A percentile compares a stretch with the other conserved stretches of the same genome.
These are phyloP conservation scores for Ascobolus immersus DNA, from an alignment of 495 filamentous ascomycete species.

Conservation along the genomic window DNA sequence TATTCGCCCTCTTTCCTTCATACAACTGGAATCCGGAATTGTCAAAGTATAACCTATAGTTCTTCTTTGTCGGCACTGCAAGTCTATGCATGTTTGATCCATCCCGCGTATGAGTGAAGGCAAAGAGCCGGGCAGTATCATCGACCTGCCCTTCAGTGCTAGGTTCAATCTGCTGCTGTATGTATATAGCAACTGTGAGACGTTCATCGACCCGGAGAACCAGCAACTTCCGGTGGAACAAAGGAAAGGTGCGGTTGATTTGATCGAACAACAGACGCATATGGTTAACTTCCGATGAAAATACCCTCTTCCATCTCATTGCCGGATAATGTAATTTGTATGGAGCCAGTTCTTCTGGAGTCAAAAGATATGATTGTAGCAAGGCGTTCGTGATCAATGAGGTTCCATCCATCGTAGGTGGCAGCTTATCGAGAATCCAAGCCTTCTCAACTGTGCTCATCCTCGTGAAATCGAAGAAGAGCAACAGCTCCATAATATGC, in stretches of 20 bases:
- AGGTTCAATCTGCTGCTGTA: constrained; percentile 20
- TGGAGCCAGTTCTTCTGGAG: constrained; percentile 13
- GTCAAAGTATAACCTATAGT: constrained; percentile 24
- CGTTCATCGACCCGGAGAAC: constrained; percentile 22
- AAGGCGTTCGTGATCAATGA: constrained; percentile 21
- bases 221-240: constrained; percentile 25
- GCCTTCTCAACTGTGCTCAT: constrained; percentile 20
- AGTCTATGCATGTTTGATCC: constrained; percentile 16
- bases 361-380: constrained; percentile 19
- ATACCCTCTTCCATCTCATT: constrained; percentile 23
- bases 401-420: constrained; percentile 10
- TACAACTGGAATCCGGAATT: constrained; percentile 22
- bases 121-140: constrained; percentile 22
- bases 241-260: constrained; percentile 14
- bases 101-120: constrained; percentile 24
- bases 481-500: constrained; percentile 16
- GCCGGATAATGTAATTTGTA: constrained; percentile 19
- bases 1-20: constrained; percentile 19
- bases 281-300: constrained; percentile 18
- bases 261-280: constrained; percentile 20
- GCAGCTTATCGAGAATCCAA: constrained; percentile 20
- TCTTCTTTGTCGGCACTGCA: constrained; percentile 20
- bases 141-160: constrained; percentile 19
- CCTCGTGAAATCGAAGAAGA: constrained; percentile 22
- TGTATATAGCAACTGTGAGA: constrained; percentile 25